Percentiles rank a stretch among this genome's conserved stretches.
These are phyloP conservation scores for Metschnikowia chrysomelidarum DNA, from an alignment of 805 yeast genomes.

Conservation along the genomic window DNA sequence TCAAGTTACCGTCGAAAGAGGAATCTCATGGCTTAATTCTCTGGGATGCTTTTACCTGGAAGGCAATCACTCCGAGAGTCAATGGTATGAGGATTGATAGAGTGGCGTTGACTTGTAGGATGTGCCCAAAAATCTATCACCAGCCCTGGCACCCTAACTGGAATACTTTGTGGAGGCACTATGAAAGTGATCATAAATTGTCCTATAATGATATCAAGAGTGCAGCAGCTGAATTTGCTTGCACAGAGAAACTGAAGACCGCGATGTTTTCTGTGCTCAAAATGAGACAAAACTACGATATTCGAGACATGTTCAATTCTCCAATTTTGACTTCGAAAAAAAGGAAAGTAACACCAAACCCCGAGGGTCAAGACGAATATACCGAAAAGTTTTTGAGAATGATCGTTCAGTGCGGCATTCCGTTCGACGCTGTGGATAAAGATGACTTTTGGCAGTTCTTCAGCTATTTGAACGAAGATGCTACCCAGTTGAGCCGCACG, in stretches of 20 bases:
- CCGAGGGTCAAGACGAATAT: no score
- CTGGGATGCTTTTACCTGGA: no score
- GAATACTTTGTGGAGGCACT: conserved; percentile 2
- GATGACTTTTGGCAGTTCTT: neutral
- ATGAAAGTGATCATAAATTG: conserved; percentile 3
- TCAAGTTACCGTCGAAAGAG: no score
- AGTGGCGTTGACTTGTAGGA: no score
- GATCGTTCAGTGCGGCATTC: conserved; percentile 2
- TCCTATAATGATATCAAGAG: conserved; percentile 1
- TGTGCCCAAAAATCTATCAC: neutral
- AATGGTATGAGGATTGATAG: no score
- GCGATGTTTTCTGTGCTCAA: neutral
- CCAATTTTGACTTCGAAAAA: neutral
- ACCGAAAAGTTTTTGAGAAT: conserved; percentile 1
- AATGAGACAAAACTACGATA: neutral
- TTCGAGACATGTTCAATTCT: neutral
- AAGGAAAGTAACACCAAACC: no score
- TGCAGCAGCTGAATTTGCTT: conserved; percentile 1
- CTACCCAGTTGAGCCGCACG: conserved; percentile 3
- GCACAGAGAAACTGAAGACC: neutral
- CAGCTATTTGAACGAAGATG: conserved; percentile 4
- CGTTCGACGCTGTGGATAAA: conserved; percentile 2
- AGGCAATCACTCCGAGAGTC: no score
- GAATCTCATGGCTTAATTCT: no score
- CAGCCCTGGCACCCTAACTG: neutral